Base-by-base conservation (phyloP, 331 rosid genomes). In the Acacia pycnantha region DNA sequence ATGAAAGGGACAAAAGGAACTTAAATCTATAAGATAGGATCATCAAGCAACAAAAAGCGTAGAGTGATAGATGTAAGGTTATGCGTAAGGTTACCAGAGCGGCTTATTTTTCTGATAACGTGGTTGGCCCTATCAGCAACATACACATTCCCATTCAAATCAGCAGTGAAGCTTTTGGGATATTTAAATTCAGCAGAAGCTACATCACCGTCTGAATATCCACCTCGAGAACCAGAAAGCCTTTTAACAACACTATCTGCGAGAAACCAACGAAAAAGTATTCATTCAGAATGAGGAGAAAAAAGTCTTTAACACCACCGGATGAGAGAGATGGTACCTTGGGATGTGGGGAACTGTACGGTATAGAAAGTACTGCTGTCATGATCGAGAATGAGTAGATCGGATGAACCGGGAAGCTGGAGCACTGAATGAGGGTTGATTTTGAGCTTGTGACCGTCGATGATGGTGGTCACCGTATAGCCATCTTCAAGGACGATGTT, bases 161-260 rank as follows among this genome's bases (percentile, higher is more conserved):
- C 92, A 79, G 92, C 72, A 0, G 94, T 91, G 61, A 93, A 93
- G 70, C 94, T 92, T 83, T 11, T 58, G 14, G 97, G 97, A 47
- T 78, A 77, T 9, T 18, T 44, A 81, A 90, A 91, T 65, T 10
- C 69, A 61, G 94, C 97, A 18, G 72, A 78, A 58, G 54, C 88
- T 75, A 83, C 76, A 11, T 84, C 89, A 11, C 97, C 97, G 53
- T 93, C 97, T 1, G 59, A 22, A 87, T 89, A 93, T 15, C 94
- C 94, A 4, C 3, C 6, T 41, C 92, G 91, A 73, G 93, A 77
- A 66, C 97, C 94, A 73, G 92, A 74, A 70, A 93, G 48, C 79
- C 69, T 85, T n/a, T 69, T 86, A 21, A 85, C 53, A 70, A 61
- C 88, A 73, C 82, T 80, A 3, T 88, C 98, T 93, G 89, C 85